A percentile compares a stretch with the other conserved stretches of the same genome.
These are phyloP conservation scores for Podospora fimiseda DNA, from an alignment of 495 filamentous ascomycete genomes.

Conservation along the genomic window DNA sequence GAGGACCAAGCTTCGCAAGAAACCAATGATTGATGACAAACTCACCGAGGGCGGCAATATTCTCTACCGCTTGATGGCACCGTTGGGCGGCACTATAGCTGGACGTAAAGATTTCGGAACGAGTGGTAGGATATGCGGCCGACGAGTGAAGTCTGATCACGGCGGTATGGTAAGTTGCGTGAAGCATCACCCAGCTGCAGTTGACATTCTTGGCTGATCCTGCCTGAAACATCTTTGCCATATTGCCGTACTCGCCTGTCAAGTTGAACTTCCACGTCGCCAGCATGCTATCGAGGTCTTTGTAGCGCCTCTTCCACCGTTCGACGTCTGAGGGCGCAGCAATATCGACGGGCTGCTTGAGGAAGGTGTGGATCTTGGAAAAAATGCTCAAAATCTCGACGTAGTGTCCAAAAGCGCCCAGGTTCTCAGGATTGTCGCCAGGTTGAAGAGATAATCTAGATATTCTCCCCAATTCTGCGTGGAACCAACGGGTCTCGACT, in stretches of 20 bases:
- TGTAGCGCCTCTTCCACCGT: slow-evolving; percentile 80
- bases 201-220: slow-evolving; percentile 60
- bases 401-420: slow-evolving; percentile 80
- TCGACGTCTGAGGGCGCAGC: slow-evolving; percentile 76
- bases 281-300: slow-evolving; percentile 70
- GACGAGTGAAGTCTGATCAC: slow-evolving; percentile 89
- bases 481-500: slow-evolving; percentile 79
- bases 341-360: slow-evolving; percentile 85
- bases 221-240: slow-evolving; percentile 62
- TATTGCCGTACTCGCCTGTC: slow-evolving; percentile 74
- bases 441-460: slow-evolving; percentile 47
- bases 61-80: slow-evolving; percentile 76
- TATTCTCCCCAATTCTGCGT: slow-evolving; percentile 39
- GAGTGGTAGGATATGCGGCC: slow-evolving; percentile 80
- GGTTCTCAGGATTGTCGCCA: slow-evolving; percentile 66
- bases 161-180: slow-evolving; percentile 66
- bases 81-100: slow-evolving; percentile 76
- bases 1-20: slow-evolving; percentile 73
- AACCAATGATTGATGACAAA: slow-evolving; percentile 68
- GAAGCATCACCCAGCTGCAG: slow-evolving; percentile 85
- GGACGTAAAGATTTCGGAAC: slow-evolving; percentile 78
- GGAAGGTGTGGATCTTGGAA: slow-evolving; percentile 75
- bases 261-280: slow-evolving; percentile 77
- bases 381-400: slow-evolving; percentile 81
- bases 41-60: slow-evolving; percentile 67